Evolutionary conservation across 768 basidiomycete species (phyloP).

Genomic region (Mycena pura): DNA sequence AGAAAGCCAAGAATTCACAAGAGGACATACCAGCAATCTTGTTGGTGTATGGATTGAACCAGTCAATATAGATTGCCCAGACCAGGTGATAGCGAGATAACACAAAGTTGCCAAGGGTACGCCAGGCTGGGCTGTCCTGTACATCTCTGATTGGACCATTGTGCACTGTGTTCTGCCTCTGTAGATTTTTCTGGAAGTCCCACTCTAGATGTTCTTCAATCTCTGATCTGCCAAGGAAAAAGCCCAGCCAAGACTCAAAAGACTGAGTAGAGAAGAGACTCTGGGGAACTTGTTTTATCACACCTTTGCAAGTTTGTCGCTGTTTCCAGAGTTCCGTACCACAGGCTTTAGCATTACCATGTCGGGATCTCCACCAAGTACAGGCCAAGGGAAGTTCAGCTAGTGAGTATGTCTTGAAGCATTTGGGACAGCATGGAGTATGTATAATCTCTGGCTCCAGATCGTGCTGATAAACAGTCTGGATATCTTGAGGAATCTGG

Average conservation of each 20-base stretch:
- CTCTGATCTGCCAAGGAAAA: background rate
- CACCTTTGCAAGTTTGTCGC: background rate
- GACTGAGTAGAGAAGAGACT: background rate
- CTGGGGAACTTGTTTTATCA: background rate
- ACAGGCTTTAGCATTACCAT: background rate
- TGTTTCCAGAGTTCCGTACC: background rate
- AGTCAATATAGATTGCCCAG: conserved; percentile 34
- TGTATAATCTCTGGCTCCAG: conserved; percentile 33
- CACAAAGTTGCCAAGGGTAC: background rate
- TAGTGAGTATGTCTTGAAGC: background rate
- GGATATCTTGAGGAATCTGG: conserved; percentile 31
- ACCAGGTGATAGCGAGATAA: conserved; percentile 18
- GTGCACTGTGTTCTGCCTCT: background rate
- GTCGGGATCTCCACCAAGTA: background rate
- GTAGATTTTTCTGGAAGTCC: background rate
- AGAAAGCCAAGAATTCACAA: background rate
- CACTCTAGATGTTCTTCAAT: conserved; percentile 1
- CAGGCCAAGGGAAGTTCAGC: background rate
- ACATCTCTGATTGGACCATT: background rate
- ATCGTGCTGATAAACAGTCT: conserved; percentile 26
- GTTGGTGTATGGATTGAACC: conserved; percentile 35
- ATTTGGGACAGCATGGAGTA: conserved; percentile 23
- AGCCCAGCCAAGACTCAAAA: conserved; percentile 3
- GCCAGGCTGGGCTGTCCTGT: conserved; percentile 23
- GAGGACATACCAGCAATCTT: conserved; percentile 24